Base-by-base conservation (phyloP, 495 filamentous ascomycete species). In the Podospora conica region DNA sequence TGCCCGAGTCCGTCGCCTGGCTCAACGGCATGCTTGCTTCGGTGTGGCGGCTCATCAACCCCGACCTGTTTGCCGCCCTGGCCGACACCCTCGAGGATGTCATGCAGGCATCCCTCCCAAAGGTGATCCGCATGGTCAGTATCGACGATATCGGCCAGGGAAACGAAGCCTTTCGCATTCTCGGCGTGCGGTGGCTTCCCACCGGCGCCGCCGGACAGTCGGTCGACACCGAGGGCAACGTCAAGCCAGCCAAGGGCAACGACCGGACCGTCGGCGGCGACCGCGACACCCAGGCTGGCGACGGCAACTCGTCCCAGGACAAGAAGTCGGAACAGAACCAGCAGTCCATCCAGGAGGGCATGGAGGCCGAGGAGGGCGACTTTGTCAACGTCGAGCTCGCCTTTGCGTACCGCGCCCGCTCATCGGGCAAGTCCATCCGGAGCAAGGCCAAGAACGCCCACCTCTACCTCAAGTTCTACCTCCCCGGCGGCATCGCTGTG, bases 361-460 rank as follows among this genome's bases (percentile, higher is more conserved):
- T 90, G 84, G 88, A 90, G 70, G 88, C 87, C 20, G 88, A 90
- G 68, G 86, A 90, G 70, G 89, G 88, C 6, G 86, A 90, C 67
- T 90, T 90, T 70, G 81, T 90, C 68, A 90, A 90, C 70, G 68
- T 90, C 56, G 89, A 91, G 68, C 76, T 91, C 54, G 85, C 84
- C 3, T 89, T 91, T 70, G 83, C 89, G 10, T 91, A 91, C 75
- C 79, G 87, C 28, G 83, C 85, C 10, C 76, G 84, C 57, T 82
- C 79, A 5, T 84, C 81, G 23, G 78, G 82, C 31, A 84, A 82
- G 59, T 85, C 80, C 15, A 71, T 90, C 33, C 82, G 81, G 63
- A 78, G 80, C 27, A 87, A 90, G 63, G 79, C 83, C 8, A 88
- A 89, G 66, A 88, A 90, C 72, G 87, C 88, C 5, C 89, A 90